Evolutionary conservation across 2,329 filamentous ascomycete genomes (phyloP), one percentile per base, ranked within the genome.

Genomic region (Malbranchea cinnamomea): DNA sequence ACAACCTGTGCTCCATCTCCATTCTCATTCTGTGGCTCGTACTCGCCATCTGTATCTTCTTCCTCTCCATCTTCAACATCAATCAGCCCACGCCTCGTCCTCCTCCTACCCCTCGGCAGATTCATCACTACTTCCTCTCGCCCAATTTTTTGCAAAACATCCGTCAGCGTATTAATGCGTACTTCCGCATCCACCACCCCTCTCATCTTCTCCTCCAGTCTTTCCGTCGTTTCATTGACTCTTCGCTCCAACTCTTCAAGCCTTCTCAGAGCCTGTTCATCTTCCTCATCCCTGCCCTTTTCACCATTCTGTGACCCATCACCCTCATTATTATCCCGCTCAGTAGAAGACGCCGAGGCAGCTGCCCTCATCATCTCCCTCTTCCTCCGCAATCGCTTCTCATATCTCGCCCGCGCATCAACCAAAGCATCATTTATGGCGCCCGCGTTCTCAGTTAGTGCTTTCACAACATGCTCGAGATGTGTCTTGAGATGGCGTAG

Each of bases 151-250:
- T 46, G 41, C 4, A 74, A 37, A 2, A 56, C 52, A 8, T 58
- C 53, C 17, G 54, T 53, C 25, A 70, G 45, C 4, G 49, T 44
- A 32, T 59, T 48, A 9, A 68, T 46, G 35, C 56, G 61, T 6
- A 61, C 52, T 33, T 64, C 57, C 6, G 59, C 58, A 49, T 79
- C 74, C 35, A 78, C 66, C 28, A 71, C 49, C 8, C 60, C 54
- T 10, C 73, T 61, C 44, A 77, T 63, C 26, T 56, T 59, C 43
- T 63, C 57, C 39, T 79, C 74, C 44, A 77, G 58, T 29, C 60
- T 57, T 16, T 51, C 47, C 1, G 70, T 76, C 40, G 69, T 53
- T 3, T 50, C 47, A 10, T 63, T 53, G 2, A 73, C 67, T 33
- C 60, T 56, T 12, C 53, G 48, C 33, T 60, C 54, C 10, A 59